Evolutionary conservation across 192 early-diverging fungal genomes (phyloP).

Genomic region (Gigaspora rosea): DNA sequence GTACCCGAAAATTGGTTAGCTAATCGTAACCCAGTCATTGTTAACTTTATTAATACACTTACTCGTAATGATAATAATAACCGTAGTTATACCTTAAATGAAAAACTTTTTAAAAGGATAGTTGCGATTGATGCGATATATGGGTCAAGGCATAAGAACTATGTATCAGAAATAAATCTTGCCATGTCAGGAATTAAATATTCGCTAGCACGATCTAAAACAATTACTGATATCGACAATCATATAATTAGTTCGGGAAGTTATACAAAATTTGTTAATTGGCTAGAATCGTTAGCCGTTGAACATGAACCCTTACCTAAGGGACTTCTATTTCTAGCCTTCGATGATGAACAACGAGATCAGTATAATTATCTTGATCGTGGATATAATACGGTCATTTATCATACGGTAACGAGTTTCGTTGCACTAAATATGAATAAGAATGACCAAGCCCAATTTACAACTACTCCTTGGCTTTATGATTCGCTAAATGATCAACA

Average conservation of each 20-base stretch:
- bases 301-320: background rate
- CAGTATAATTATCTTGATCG: constrained; percentile 22
- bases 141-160: background rate
- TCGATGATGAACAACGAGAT: constrained; percentile 7
- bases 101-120: background rate
- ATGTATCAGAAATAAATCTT: too few relatives aligned
- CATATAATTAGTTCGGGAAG: constrained; percentile 8
- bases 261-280: too few relatives aligned
- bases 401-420: too few relatives aligned
- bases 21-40: background rate
- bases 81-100: background rate
- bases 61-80: background rate
- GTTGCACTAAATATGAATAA: constrained; percentile 24
- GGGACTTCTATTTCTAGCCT: background rate
- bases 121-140: constrained; percentile 6
- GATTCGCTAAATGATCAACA: background rate
- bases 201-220: constrained; percentile 14
- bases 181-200: constrained; percentile 3
- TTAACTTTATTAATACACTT: background rate
- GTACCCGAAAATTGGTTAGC: background rate
- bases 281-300: background rate
- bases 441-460: background rate
- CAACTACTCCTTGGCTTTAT: background rate
- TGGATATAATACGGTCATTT: too few relatives aligned
- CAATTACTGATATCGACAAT: constrained; percentile 11